phyloP scores from a whole-genome alignment of 2,329 filamentous ascomycete species.

The Claviceps sp. region DNA sequence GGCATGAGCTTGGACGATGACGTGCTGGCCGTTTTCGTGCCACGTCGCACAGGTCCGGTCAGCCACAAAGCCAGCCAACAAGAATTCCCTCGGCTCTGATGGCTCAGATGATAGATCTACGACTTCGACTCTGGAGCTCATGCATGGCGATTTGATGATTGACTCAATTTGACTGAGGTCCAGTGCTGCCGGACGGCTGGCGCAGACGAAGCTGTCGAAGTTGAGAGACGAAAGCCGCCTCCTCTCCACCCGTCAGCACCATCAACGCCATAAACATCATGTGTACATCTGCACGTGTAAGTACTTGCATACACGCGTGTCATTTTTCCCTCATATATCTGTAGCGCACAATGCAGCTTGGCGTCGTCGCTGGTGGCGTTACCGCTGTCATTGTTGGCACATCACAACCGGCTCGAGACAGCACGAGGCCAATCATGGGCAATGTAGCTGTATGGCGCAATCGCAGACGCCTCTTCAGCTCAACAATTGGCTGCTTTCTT shows the following conservation, averaged over 20 bases:
- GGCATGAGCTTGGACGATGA: slow-evolving; percentile 2
- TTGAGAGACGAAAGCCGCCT: too few species aligned
- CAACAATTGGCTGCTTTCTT: neutral
- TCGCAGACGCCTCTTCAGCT: neutral
- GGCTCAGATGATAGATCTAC: neutral
- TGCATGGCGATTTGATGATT: too few species aligned
- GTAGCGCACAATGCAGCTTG: neutral
- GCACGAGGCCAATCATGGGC: slow-evolving; percentile 4
- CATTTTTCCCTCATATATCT: neutral
- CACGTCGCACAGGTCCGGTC: neutral
- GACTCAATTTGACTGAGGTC: too few species aligned
- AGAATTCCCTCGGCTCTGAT: neutral
- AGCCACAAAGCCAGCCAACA: neutral
- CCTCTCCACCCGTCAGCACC: too few species aligned
- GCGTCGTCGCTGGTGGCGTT: slow-evolving; percentile 1
- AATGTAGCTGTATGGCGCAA: slow-evolving; percentile 4
- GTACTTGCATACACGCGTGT: too few species aligned
- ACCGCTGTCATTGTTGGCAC: neutral
- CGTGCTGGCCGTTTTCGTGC: slow-evolving; percentile 1
- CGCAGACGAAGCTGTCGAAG: too few species aligned
- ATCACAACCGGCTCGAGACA: neutral
- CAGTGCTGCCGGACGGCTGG: too few species aligned
- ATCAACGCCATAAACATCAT: too few species aligned
- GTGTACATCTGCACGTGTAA: too few species aligned
- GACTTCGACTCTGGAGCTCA: too few species aligned